Evolutionary conservation across 1,139 yeast species (phyloP), one percentile per base, ranked within the genome.

Genomic region (Yamadazyma triangularis): DNA sequence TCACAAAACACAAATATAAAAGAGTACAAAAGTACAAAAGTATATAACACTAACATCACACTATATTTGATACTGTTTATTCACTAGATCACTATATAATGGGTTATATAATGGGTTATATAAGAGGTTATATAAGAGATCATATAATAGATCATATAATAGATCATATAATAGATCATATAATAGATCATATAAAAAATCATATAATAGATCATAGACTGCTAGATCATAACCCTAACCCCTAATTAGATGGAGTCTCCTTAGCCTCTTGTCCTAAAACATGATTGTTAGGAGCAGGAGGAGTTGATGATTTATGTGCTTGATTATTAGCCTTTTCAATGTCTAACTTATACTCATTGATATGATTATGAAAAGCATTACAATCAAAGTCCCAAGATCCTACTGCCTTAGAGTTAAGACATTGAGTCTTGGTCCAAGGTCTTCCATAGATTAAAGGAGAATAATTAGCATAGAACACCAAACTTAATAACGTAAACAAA

Each of bases 361-460:
- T 39, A 16, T 41, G 44, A 8, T 46, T 50, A 33, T 68, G 69
- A 64, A 73, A 86, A 13, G 67, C 50, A 41, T 63, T 63, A 60
- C 98, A 91, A 50, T 80, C 83, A 53, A 79, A 91, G 64, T 91
- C 98, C 98, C 95, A 86, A 10, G 73, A 64, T 13, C 66, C 52
- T 15, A 84, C 45, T 47, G 78, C 63, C 59, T 78, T 78, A 31
- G 88, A 62, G 27, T 70, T 60, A 36, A 66, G 60, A 61, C 98
- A 91, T 37, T 71, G 60, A 15, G 56, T 58, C 47, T 70, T 72
- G 28, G 95, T 84, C 96, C 97, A 89, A 37, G 77, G 73, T n/a
- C 72, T 49, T 29, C 83, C 98, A 50, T 87, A 86, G 33, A 83
- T 74, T 49, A 91, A 62, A 24, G 96, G 82, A 4, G 86, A 72